Conservation (phyloP, 1,284 basidiomycete species). For the Malassezia sympodialis region DNA sequence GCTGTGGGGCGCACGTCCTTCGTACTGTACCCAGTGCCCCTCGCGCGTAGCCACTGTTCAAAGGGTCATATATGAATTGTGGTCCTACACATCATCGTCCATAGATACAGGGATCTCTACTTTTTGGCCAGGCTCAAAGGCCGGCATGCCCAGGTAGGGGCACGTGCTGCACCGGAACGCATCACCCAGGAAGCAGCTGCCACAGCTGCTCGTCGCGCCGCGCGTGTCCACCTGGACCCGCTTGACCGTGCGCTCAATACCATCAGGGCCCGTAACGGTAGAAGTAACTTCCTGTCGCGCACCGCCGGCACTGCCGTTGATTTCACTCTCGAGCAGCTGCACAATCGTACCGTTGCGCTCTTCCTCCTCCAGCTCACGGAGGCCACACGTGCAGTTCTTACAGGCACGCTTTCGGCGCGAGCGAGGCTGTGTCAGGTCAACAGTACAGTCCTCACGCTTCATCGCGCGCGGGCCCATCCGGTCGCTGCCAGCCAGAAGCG, state of each 20-base stretch:
- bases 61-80: not conserved
- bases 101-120: slow-evolving; percentile 57
- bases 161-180: slow-evolving; percentile 92
- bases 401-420: slow-evolving; percentile 40
- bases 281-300: slow-evolving; percentile 32
- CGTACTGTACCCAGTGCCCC: not conserved
- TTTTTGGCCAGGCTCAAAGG: slow-evolving; percentile 96
- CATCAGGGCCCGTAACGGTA: slow-evolving; percentile 40
- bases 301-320: slow-evolving; percentile 9
- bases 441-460: slow-evolving; percentile 42
- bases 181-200: slow-evolving; percentile 95
- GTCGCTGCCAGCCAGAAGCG: slow-evolving; percentile 32
- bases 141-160: slow-evolving; percentile 88
- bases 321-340: slow-evolving; percentile 33
- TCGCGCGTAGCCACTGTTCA: not conserved
- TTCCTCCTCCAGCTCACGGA: slow-evolving; percentile 44
- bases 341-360: slow-evolving; percentile 26
- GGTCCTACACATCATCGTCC: slow-evolving; percentile 36
- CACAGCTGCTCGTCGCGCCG: slow-evolving; percentile 72
- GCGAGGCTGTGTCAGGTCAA: slow-evolving; percentile 26
- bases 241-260: slow-evolving; percentile 40
- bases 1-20: not conserved
- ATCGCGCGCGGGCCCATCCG: slow-evolving; percentile 26
- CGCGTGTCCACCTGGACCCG: slow-evolving; percentile 44
- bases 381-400: slow-evolving; percentile 47